Evolutionary conservation across 164 flowering plant genomes (phyloP).

Genomic region (Tinospora cordifolia): DNA sequence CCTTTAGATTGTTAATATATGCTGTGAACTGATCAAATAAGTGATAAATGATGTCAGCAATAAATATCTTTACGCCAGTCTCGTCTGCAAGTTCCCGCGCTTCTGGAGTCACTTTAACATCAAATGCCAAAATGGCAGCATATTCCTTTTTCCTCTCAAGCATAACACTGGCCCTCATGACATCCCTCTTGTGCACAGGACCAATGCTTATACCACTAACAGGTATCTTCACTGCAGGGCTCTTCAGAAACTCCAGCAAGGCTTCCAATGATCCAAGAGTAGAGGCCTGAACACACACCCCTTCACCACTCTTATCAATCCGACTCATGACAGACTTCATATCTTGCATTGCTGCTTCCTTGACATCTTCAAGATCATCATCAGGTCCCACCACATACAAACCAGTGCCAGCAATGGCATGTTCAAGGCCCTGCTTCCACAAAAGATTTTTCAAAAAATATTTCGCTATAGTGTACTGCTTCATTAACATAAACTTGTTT

Average conservation of each 20-base stretch:
- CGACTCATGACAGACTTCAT: slow-evolving; percentile 78
- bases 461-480: background rate
- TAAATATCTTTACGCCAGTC: slow-evolving; percentile 77
- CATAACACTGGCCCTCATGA: slow-evolving; percentile 95
- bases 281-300: slow-evolving; percentile 96
- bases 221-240: slow-evolving; percentile 79
- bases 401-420: slow-evolving; percentile 92
- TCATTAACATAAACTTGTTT: background rate
- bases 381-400: slow-evolving; percentile 80
- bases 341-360: slow-evolving; percentile 72
- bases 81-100: slow-evolving; percentile 95
- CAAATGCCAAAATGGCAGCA: slow-evolving; percentile 91
- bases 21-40: slow-evolving; percentile 93
- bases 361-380: slow-evolving; percentile 77
- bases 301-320: slow-evolving; percentile 93
- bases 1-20: slow-evolving; percentile 82
- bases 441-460: background rate
- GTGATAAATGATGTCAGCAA: slow-evolving; percentile 95
- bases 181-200: slow-evolving; percentile 95
- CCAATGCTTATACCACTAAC: slow-evolving; percentile 94
- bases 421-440: slow-evolving; percentile 76
- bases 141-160: slow-evolving; percentile 97
- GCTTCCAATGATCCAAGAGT: slow-evolving; percentile 99
- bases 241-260: slow-evolving; percentile 81
- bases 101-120: slow-evolving; percentile 94